Evolutionary conservation across 352 stramenopile species (phyloP).

Genomic region (Phytopythium vexans): DNA sequence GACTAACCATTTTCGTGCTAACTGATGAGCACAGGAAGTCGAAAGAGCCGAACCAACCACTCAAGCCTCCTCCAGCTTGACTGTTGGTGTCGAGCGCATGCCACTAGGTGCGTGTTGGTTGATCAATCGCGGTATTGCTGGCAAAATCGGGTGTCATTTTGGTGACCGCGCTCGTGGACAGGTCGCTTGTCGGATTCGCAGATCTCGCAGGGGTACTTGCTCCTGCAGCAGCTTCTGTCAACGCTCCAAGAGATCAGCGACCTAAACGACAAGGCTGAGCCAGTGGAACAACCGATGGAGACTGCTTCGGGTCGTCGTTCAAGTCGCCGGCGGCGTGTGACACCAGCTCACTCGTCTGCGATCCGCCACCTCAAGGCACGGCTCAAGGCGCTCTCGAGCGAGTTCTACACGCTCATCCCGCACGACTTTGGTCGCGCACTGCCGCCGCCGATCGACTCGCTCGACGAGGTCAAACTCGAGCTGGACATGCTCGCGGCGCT

Average conservation of each 20-base stretch:
- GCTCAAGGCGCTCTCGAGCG: slow-evolving; percentile 53
- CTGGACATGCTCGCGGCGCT: slow-evolving; percentile 68
- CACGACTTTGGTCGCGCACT: slow-evolving; percentile 62
- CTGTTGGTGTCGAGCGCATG: slow-evolving; percentile 50
- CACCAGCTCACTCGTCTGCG: slow-evolving; percentile 22
- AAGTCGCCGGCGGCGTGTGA: slow-evolving; percentile 17
- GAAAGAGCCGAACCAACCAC: slow-evolving; percentile 48
- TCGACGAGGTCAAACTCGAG: slow-evolving; percentile 65
- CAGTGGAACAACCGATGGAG: background rate
- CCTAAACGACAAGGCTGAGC: slow-evolving; percentile 10
- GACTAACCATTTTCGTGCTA: background rate
- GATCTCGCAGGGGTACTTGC: slow-evolving; percentile 57
- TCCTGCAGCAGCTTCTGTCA: slow-evolving; percentile 49
- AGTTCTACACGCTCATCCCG: slow-evolving; percentile 73
- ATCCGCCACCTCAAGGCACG: slow-evolving; percentile 41
- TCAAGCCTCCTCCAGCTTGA: slow-evolving; percentile 44
- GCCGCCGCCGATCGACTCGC: slow-evolving; percentile 52
- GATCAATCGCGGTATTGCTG: background rate
- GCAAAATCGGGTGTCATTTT: background rate
- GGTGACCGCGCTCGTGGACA: background rate
- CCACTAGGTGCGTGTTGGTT: slow-evolving; percentile 28
- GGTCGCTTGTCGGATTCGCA: slow-evolving; percentile 51
- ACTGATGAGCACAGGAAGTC: slow-evolving; percentile 24
- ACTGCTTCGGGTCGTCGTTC: slow-evolving; percentile 16
- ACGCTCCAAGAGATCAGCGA: slow-evolving; percentile 42